A percentile compares a stretch with the other conserved stretches of the same genome.
These are phyloP conservation scores for Linnemannia schmuckeri DNA, from an alignment of 192 early-diverging fungal species.

Conservation along the genomic window DNA sequence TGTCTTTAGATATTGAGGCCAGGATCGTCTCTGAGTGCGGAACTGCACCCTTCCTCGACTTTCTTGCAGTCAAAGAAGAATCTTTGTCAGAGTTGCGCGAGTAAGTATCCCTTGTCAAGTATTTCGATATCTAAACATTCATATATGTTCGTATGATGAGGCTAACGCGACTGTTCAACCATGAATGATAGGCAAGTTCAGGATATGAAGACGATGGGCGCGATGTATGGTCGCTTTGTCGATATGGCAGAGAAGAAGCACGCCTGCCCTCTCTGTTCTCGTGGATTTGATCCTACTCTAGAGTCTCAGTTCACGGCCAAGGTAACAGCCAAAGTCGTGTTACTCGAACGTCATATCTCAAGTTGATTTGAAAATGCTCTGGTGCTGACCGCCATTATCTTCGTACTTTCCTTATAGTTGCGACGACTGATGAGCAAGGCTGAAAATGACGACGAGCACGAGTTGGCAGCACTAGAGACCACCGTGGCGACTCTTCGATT, in stretches of 20 bases:
- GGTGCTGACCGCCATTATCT: not conserved
- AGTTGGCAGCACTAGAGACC: constrained; percentile 59
- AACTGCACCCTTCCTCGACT: constrained; percentile 15
- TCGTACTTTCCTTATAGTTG: constrained; percentile 14
- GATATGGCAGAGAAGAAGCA: constrained; percentile 71
- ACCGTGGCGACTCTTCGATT: constrained; percentile 42
- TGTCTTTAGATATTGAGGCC: constrained; percentile 16
- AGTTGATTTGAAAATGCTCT: too few species aligned
- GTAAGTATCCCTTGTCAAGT: constrained; percentile 43
- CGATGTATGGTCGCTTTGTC: constrained; percentile 79
- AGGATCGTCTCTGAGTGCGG: constrained; percentile 25
- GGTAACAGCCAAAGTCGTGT: constrained; percentile 6
- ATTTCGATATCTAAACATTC: not conserved
- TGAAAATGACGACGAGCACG: constrained; percentile 54
- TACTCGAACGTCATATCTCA: too few species aligned
- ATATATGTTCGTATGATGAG: not conserved
- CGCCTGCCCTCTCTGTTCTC: constrained; percentile 86
- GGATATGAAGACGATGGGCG: constrained; percentile 48
- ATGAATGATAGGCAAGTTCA: constrained; percentile 31
- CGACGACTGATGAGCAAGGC: constrained; percentile 57
- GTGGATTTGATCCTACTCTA: constrained; percentile 72
- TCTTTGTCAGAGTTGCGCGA: constrained; percentile 60
- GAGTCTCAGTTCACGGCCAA: constrained; percentile 61
- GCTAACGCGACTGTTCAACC: not conserved
- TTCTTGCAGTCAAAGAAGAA: constrained; percentile 44